phyloP scores from a whole-genome alignment of 768 basidiomycete species.

The Coprinopsis cinerea region DNA sequence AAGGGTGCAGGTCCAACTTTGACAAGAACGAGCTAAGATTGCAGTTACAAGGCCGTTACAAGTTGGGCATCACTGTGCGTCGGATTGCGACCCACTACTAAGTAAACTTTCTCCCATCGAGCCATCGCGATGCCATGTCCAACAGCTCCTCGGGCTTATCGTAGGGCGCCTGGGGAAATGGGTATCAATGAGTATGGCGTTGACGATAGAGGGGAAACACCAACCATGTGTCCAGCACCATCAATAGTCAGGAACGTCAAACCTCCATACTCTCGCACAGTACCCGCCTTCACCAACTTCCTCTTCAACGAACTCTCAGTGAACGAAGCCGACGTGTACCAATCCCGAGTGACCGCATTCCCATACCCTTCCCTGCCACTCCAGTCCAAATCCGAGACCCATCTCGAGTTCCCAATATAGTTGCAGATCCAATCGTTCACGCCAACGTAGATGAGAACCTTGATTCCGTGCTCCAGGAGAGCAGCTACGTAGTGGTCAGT shows the following conservation, averaged over 20 bases:
- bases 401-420: constrained; percentile 67
- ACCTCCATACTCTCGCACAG: constrained; percentile 34
- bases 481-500: constrained; percentile 54
- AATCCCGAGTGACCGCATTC: constrained; percentile 36
- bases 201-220: constrained; percentile 15
- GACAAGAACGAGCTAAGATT: too few relatives aligned
- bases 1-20: too few relatives aligned
- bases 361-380: constrained; percentile 45
- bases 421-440: constrained; percentile 74
- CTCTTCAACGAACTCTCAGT: constrained; percentile 59
- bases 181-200: neutral
- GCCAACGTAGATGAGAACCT: constrained; percentile 66
- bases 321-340: too few relatives aligned
- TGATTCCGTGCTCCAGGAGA: constrained; percentile 67
- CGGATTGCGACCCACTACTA: too few relatives aligned
- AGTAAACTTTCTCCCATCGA: neutral
- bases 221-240: constrained; percentile 71
- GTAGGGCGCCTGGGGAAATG: constrained; percentile 40
- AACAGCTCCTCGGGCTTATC: constrained; percentile 56
- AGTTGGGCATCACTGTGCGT: too few relatives aligned
- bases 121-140: constrained; percentile 15
- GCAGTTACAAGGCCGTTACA: too few relatives aligned
- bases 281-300: constrained; percentile 25
- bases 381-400: constrained; percentile 71
- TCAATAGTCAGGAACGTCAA: constrained; percentile 61